A percentile compares a stretch with the other conserved stretches of the same genome.
Evolutionary conservation across 2,329 filamentous ascomycete genomes (phyloP).

Genomic region (Pseudogymnoascus sp.): DNA sequence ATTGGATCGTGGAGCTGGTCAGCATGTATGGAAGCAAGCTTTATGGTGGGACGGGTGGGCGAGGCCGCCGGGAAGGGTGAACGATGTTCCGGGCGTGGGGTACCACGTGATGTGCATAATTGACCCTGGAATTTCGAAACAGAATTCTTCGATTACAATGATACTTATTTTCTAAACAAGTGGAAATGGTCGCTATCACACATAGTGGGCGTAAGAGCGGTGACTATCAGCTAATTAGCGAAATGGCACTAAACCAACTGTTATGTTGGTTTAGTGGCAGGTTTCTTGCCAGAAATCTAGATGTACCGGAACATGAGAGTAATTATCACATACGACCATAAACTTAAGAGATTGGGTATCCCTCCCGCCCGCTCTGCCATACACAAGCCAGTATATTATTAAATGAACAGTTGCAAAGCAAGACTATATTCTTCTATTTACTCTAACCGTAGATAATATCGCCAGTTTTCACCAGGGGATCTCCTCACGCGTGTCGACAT

Average conservation of each 20-base stretch:
- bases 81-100: background rate
- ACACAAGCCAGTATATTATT: too few species aligned
- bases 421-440: background rate
- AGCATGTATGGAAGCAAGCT: background rate
- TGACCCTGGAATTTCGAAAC: background rate
- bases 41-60: background rate
- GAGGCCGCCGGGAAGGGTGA: background rate
- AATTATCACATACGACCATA: background rate
- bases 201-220: background rate
- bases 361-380: too few species aligned
- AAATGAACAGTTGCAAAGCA: background rate
- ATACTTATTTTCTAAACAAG: background rate
- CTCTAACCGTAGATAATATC: background rate
- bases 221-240: background rate
- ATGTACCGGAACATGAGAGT: background rate
- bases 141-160: background rate
- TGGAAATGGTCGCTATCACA: background rate
- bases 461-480: background rate
- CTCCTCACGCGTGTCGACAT: background rate
- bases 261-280: too few species aligned
- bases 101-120: background rate
- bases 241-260: background rate
- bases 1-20: conserved; percentile 4
- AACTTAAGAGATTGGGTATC: too few species aligned
- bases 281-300: too few species aligned